Percentiles rank a stretch among this genome's conserved stretches.
Conservation (phyloP, 2,329 filamentous ascomycete genomes). For the Tolypocladium ovalisporum region DNA sequence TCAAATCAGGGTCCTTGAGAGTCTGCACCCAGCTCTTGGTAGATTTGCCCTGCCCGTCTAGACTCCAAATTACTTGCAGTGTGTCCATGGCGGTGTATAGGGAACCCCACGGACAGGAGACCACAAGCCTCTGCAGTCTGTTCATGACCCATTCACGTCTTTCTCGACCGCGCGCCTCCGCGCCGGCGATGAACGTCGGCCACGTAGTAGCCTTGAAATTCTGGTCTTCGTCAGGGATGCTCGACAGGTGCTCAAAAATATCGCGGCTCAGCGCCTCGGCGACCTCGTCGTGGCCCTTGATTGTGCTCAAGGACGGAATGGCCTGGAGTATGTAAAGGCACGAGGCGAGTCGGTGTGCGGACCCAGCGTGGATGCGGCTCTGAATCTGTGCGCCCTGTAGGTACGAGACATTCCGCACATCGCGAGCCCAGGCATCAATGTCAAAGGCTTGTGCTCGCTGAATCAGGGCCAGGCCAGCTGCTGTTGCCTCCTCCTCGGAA, state of each 20-base stretch:
- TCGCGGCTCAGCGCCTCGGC: constrained; percentile 28
- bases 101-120: constrained; percentile 36
- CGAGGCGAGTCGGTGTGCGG: constrained; percentile 30
- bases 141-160: constrained; percentile 38
- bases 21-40: constrained; percentile 30
- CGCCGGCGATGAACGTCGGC: constrained; percentile 46
- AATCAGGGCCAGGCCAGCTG: constrained; percentile 22
- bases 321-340: constrained; percentile 36
- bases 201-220: constrained; percentile 47
- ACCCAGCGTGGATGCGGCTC: constrained; percentile 28
- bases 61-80: constrained; percentile 31
- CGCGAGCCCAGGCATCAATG: constrained; percentile 27
- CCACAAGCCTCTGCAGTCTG: constrained; percentile 27
- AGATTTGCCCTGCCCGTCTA: constrained; percentile 19
- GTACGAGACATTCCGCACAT: constrained; percentile 21
- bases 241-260: constrained; percentile 33
- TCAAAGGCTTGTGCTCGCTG: constrained; percentile 27
- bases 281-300: constrained; percentile 14
- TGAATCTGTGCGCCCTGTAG: constrained; percentile 21
- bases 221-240: constrained; percentile 35
- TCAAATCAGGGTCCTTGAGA: constrained; percentile 28
- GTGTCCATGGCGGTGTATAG: constrained; percentile 34
- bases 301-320: constrained; percentile 16
- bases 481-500: constrained; percentile 17
- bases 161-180: constrained; percentile 31